Base-by-base conservation (phyloP, 108 stramenopile species). In the Chaetoceros tenuissimus region DNA sequence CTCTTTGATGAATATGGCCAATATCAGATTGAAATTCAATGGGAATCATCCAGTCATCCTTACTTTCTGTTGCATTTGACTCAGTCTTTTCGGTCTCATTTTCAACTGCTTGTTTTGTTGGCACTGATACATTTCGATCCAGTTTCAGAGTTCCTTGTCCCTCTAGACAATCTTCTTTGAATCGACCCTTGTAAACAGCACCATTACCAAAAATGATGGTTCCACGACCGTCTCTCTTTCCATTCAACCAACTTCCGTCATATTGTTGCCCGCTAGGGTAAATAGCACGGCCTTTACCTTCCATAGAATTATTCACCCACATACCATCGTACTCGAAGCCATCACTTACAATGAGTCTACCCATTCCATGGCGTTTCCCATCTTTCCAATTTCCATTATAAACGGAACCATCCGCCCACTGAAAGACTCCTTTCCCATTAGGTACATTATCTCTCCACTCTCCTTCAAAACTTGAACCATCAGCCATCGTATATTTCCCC, bases 131-230 rank as follows among this genome's bases (percentile, higher is more conserved):
- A 51, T 75, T 68, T 7, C 66, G 64, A 23, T 69, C 67, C 75
- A 95, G 83, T 63, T 84, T 86, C 75, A 95, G 75, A 13, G 94
- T 92, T 18, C 94, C 94, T 64, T 90, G 88, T 16, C 94, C 94
- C 72, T 92, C 90, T 62, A 95, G 81, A 24, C 69, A 72, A 60
- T 95, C 94, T 54, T 95, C 88, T 28, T 81, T 81, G 66, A 95
- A 95, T 46, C 94, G 72, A 21, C 94, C 94, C 61, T 92, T 88
- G 69, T 95, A 88, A 0, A 84, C 70, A 23, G 82, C 87, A 10
- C 84, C 89, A 74, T 91, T 89, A n/a, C 80, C 77, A 53, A 89
- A 89, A 7, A 58, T 49, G 31, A 87, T 76, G 3, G 92, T 92
- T 24, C 95, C 95, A 24, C 91, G 82, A 24, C 95, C 95, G 60